A percentile compares a stretch with the other conserved stretches of the same genome.
phyloP scores from a whole-genome alignment of 441 rosid genomes.

The Flueggea neowawraea region DNA sequence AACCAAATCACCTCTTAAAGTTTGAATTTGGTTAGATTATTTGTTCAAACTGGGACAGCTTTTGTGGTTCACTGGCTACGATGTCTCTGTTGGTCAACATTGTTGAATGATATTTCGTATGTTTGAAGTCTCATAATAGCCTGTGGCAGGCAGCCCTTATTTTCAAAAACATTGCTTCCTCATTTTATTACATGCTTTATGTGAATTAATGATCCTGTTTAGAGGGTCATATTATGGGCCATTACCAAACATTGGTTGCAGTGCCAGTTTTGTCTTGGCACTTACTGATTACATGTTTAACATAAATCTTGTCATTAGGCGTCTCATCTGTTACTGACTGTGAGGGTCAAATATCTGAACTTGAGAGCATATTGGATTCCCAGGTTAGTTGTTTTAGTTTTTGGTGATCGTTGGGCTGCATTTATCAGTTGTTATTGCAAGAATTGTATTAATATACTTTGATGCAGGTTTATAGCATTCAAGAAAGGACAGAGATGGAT shows the following conservation, averaged over 20 bases:
- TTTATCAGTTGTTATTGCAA: neutral
- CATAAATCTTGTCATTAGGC: slow-evolving; percentile 23
- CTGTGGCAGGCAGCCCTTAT: too few relatives aligned
- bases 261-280: neutral
- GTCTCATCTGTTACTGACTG: slow-evolving; percentile 44
- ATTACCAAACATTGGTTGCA: neutral
- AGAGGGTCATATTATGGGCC: too few relatives aligned
- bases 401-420: slow-evolving; percentile 8
- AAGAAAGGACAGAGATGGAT: slow-evolving; percentile 52
- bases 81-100: too few relatives aligned
- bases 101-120: too few relatives aligned
- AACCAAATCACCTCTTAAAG: too few relatives aligned
- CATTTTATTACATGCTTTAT: too few relatives aligned
- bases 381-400: slow-evolving; percentile 43
- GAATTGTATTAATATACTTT: slow-evolving; percentile 6
- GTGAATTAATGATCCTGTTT: too few relatives aligned
- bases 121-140: too few relatives aligned
- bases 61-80: too few relatives aligned
- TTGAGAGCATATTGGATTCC: slow-evolving; percentile 80
- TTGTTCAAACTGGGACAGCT: too few relatives aligned
- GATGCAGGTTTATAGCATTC: slow-evolving; percentile 61
- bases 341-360: slow-evolving; percentile 66
- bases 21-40: too few relatives aligned
- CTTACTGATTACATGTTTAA: neutral
- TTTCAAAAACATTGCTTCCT: too few relatives aligned